phyloP scores from a whole-genome alignment of 2,329 filamentous ascomycete genomes.

The Elsinoe necatrix region DNA sequence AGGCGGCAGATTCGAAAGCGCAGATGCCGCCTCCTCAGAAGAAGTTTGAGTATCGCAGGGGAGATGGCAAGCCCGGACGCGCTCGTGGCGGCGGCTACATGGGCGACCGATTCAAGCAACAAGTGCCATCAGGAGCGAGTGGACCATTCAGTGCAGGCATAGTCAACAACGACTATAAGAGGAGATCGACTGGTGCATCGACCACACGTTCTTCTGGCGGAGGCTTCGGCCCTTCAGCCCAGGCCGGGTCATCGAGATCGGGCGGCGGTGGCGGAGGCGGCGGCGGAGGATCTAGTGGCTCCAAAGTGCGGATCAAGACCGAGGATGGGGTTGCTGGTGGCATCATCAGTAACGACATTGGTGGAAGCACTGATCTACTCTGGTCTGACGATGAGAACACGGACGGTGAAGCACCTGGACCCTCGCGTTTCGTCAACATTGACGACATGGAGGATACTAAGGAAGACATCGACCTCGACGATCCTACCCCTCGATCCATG shows the following conservation, averaged over 20 bases:
- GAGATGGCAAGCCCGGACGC: conserved; percentile 24
- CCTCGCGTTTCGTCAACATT: conserved; percentile 37
- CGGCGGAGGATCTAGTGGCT: conserved; percentile 17
- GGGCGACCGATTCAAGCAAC: conserved; percentile 25
- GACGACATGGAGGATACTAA: conserved; percentile 43
- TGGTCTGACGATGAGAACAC: conserved; percentile 46
- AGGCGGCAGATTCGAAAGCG: conserved; percentile 23
- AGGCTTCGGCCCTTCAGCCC: neutral
- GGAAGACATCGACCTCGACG: conserved; percentile 19
- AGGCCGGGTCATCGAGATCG: conserved; percentile 11
- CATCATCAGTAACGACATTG: conserved; percentile 27
- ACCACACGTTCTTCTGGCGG: conserved; percentile 5
- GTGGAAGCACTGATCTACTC: conserved; percentile 33
- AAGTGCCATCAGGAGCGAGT: conserved; percentile 27
- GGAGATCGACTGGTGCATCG: neutral
- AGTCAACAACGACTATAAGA: conserved; percentile 20
- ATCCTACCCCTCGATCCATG: conserved; percentile 19
- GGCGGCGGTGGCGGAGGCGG: conserved; percentile 19
- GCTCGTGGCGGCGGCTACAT: conserved; percentile 36
- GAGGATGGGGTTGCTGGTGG: conserved; percentile 22
- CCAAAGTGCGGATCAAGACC: conserved; percentile 28
- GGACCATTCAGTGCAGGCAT: conserved; percentile 36
- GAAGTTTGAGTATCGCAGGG: conserved; percentile 22
- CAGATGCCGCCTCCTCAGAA: neutral
- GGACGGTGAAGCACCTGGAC: conserved; percentile 31